Evolutionary conservation across 1,139 yeast genomes (phyloP), one percentile per base, ranked within the genome.

Genomic region (Suhomyces chickasaworum): DNA sequence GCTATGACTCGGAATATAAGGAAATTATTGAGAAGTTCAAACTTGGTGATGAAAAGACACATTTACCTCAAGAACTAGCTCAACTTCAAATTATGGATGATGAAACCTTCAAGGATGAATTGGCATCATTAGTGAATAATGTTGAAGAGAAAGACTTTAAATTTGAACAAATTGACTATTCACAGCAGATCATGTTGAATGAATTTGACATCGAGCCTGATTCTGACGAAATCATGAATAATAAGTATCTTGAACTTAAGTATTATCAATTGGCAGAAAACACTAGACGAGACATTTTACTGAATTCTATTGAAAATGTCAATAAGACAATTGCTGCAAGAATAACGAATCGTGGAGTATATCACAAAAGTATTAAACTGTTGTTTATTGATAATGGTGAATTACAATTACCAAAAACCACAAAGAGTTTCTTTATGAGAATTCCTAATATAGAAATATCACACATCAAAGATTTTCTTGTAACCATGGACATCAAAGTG

Each of bases 211-310:
- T 42, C 7, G 50, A 44, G 5, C 46, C 62, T 1, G 60, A 54
- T 0, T 27, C 44, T 9, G 47, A 47, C 18, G 34, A 40, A 7
- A 42, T 40, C 39, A 63, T 56, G 10, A 59, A 50, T 7, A 52
- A 49, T 52, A 53, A 52, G 49, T 56, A 39, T 41, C 53, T 61
- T 39, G 80, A 65, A 59, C 62, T 53, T 56, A 56, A 64, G 29
- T 83, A 69, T 56, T 89, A 89, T 59, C 74, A 68, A 1, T 64
- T 70, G 37, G 96, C 97, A 0, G 95, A 89, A 56, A 55, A 60
- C 1, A 59, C 84, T 12, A 75, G 96, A 52, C 69, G 74, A 21
- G 75, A 73, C 12, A 65, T 85, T 7, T 64, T 86, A 27, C 64
- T 66, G 36, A 77, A 78, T 15, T 69, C 86, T 1, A 68, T 75